These are phyloP conservation scores for Aeminium ludgeri DNA, from an alignment of 495 filamentous ascomycete genomes.

Conservation along the genomic window DNA sequence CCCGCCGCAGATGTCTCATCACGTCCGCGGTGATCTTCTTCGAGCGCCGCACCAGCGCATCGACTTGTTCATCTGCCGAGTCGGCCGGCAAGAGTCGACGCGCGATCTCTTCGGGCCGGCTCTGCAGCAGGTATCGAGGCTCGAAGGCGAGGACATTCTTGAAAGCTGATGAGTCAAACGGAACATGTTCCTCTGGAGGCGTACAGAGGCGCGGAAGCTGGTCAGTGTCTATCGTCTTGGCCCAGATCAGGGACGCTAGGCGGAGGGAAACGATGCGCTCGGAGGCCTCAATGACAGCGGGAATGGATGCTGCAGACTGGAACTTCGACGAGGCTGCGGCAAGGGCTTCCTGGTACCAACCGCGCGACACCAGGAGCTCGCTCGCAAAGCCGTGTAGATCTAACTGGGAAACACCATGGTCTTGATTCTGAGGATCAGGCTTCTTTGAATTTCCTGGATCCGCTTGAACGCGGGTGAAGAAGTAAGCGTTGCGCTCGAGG, in stretches of 20 bases:
- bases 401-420: too few species aligned
- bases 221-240: too few species aligned
- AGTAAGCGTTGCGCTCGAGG: constrained; percentile 39
- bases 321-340: too few species aligned
- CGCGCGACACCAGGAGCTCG: not conserved
- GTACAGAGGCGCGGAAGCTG: not conserved
- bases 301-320: too few species aligned
- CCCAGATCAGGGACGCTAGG: too few species aligned
- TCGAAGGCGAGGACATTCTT: not conserved
- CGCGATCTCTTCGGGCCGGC: not conserved
- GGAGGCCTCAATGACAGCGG: too few species aligned
- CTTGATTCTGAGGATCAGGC: too few species aligned
- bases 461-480: too few species aligned
- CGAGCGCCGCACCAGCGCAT: constrained; percentile 1
- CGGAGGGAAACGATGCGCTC: too few species aligned
- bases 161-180: not conserved
- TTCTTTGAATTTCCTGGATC: too few species aligned
- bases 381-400: not conserved
- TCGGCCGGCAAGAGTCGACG: not conserved
- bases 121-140: not conserved
- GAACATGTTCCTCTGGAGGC: not conserved
- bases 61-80: not conserved
- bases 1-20: constrained; percentile 16
- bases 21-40: constrained; percentile 1
- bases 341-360: too few species aligned